Percentiles rank a stretch among this genome's conserved stretches.
Conservation (phyloP, 2,329 filamentous ascomycete species). For the Ophiocordyceps unilateralis region DNA sequence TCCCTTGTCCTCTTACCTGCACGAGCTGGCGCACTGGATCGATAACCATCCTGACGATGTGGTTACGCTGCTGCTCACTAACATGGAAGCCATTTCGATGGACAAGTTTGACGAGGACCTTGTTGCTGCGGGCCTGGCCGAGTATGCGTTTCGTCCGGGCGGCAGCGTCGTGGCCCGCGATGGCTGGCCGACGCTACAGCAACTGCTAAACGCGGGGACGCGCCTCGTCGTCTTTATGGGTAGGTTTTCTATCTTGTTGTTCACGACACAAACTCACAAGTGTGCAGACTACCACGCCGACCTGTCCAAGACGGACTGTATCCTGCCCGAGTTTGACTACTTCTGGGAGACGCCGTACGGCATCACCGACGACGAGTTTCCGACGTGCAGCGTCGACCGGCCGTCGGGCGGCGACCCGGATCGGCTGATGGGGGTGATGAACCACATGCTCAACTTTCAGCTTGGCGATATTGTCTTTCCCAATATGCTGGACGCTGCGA, state of each 20-base stretch:
- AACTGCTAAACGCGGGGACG: constrained; percentile 43
- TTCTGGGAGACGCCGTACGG: constrained; percentile 61
- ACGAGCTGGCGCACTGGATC: constrained; percentile 41
- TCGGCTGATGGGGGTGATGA: constrained; percentile 26
- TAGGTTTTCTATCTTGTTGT: constrained; percentile 13
- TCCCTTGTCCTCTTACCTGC: constrained; percentile 34
- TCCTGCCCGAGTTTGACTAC: constrained; percentile 45
- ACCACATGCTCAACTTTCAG: constrained; percentile 18
- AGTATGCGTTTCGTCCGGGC: constrained; percentile 36
- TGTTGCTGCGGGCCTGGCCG: constrained; percentile 32
- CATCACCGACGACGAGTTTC: constrained; percentile 39
- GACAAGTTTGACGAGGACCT: constrained; percentile 38
- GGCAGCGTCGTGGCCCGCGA: constrained; percentile 20
- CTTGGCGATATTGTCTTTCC: constrained; percentile 18
- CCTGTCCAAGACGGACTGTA: constrained; percentile 35
- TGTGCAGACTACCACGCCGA: constrained; percentile 41
- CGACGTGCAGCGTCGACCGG: constrained; percentile 47
- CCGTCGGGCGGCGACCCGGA: constrained; percentile 26
- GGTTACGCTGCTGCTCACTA: constrained; percentile 45
- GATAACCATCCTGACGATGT: constrained; percentile 41
- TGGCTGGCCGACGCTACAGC: constrained; percentile 53
- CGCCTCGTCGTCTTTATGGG: constrained; percentile 58
- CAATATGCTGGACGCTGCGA: constrained; percentile 10
- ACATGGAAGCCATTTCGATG: constrained; percentile 39
- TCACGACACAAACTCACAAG: not conserved